Base-by-base conservation (phyloP, 768 basidiomycete genomes). In the Hericium erinaceus region DNA sequence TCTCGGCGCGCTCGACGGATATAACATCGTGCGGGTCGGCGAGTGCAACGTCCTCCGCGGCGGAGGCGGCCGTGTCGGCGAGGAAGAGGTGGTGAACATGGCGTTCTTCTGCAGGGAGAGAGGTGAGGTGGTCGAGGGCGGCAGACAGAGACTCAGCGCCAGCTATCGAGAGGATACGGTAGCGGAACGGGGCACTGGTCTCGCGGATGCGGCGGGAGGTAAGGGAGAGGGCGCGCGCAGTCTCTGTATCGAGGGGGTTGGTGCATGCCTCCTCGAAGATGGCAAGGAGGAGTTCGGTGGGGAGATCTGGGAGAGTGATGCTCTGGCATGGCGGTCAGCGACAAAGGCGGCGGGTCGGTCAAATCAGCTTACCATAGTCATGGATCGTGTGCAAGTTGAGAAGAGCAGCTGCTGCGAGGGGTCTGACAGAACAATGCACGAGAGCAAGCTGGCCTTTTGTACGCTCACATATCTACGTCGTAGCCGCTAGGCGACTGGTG, bases 251-350 rank as follows among this genome's bases (percentile, higher is more conserved):
- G 54, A 58, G 56, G 8, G 44, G 44, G 15, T 20, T 24, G 49
- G 58, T 57, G 57, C 60, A 61, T 20, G 60, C 60, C 40, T 39
- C 40, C n/a, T 20, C 24, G 26, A 61, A 61, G 11, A 61, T 61
- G 41, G 18, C 50, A 37, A 28, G 37, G 18, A 61, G 57, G 26
- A 61, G 50, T 18, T 61, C 60, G n/a, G 57, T 57, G 5, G 59
- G 59, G 39, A 46, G 44, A 8, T 46, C 44, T 11, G n/a, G 8
- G 16, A 46, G 44, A 33, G 33, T 33, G 9, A 33, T 33, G 33
- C 33, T 33, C 33, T 33, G 9, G 33, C 33, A 33, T 6, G 33
- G 6, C 33, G 33, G 33, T 33, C 33, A 33, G 33, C 33, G 33
- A 33, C 33, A 33, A 33, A 33, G 8, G 33, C 33, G 9, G 33